Evolutionary conservation across 352 stramenopile genomes (phyloP).

Genomic region (Globisporangium takayamanum): DNA sequence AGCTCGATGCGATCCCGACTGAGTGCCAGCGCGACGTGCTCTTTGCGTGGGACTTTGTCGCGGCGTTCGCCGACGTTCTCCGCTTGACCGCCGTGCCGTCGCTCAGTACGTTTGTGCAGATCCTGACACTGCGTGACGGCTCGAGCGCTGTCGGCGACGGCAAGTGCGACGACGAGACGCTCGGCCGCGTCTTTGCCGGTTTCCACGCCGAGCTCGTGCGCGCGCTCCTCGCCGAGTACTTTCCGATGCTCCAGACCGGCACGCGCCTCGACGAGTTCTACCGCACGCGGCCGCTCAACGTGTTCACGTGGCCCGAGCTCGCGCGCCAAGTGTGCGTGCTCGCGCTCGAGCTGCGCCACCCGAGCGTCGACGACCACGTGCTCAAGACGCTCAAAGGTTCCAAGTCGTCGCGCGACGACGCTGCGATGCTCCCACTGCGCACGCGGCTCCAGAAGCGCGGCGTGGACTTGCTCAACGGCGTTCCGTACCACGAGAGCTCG

Average conservation of each 20-base stretch:
- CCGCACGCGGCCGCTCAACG: conserved; percentile 64
- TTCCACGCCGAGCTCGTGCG: conserved; percentile 53
- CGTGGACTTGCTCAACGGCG: conserved; percentile 45
- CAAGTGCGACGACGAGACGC: conserved; percentile 40
- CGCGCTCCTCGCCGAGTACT: conserved; percentile 52
- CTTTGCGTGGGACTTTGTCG: conserved; percentile 75
- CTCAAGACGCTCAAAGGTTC: conserved; percentile 72
- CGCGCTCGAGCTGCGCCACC: conserved; percentile 63
- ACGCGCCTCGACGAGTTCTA: conserved; percentile 68
- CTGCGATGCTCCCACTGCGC: conserved; percentile 45
- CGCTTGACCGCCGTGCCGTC: conserved; percentile 42
- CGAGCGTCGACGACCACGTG: conserved; percentile 58
- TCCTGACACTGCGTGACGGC: conserved; percentile 38
- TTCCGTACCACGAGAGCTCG: conserved; percentile 39
- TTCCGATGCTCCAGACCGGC: conserved; percentile 61
- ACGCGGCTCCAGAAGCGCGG: conserved; percentile 25
- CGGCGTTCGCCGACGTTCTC: conserved; percentile 64
- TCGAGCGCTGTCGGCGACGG: conserved; percentile 45
- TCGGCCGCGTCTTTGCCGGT: conserved; percentile 36
- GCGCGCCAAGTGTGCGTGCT: conserved; percentile 68
- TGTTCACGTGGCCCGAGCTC: conserved; percentile 77
- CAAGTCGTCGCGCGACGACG: conserved; percentile 69
- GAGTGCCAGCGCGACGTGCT: conserved; percentile 51
- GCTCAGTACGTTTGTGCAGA: conserved; percentile 40
- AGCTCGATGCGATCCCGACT: conserved; percentile 32